Conservation (phyloP, 1,284 basidiomycete genomes). For the Pseudozyma pruni region DNA sequence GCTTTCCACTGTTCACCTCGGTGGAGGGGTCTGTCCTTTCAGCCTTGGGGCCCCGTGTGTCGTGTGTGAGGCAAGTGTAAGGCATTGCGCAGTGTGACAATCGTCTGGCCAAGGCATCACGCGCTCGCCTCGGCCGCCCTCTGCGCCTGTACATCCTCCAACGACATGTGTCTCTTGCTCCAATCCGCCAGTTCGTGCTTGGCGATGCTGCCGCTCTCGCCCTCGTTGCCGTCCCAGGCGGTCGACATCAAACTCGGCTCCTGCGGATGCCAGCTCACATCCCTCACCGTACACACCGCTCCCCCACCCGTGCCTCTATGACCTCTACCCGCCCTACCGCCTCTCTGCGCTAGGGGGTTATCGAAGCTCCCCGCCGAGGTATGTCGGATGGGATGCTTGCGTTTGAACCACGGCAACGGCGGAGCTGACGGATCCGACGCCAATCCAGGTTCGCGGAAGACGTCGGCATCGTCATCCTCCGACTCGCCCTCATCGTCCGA, state of each 20-base stretch:
- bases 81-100: too few relatives aligned
- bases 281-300: slow-evolving; percentile 74
- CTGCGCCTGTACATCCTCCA: slow-evolving; percentile 32
- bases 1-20: too few relatives aligned
- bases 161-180: slow-evolving; percentile 43
- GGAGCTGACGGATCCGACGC: slow-evolving; percentile 55
- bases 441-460: slow-evolving; percentile 20
- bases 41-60: too few relatives aligned
- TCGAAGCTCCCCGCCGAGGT: neutral
- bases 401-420: slow-evolving; percentile 34
- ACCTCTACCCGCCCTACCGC: slow-evolving; percentile 20
- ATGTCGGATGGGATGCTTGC: slow-evolving; percentile 28
- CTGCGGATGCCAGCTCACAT: slow-evolving; percentile 90
- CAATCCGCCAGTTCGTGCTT: slow-evolving; percentile 48
- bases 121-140: slow-evolving; percentile 22
- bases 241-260: slow-evolving; percentile 91
- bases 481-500: slow-evolving; percentile 6
- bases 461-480: slow-evolving; percentile 21
- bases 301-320: slow-evolving; percentile 40
- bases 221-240: slow-evolving; percentile 77
- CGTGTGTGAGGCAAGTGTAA: too few relatives aligned
- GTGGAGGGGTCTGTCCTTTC: too few relatives aligned
- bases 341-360: slow-evolving; percentile 11
- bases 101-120: slow-evolving; percentile 5
- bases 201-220: slow-evolving; percentile 55